Evolutionary conservation across 768 basidiomycete genomes (phyloP), one percentile per base, ranked within the genome.

Genomic region (Trametes cingulata): DNA sequence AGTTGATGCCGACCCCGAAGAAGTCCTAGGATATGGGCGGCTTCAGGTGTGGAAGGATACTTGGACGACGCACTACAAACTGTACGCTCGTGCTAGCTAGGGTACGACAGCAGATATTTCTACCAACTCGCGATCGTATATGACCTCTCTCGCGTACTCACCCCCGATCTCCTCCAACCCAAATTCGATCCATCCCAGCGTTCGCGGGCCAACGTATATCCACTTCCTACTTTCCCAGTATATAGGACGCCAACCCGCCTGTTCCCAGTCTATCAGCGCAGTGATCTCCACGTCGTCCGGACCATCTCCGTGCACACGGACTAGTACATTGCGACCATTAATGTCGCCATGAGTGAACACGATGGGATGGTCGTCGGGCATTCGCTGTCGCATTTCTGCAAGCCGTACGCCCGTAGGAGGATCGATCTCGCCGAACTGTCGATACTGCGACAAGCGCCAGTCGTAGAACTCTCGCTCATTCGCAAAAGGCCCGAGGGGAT

Each of bases 151-250:
- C 24, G 19, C 24, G 22, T 24, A 25, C 14, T 24, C 22, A 24
- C 4, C 22, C 13, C 22, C 45, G 19, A 53, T 27, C n/a, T 19
- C 25, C 36, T 39, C 10, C 13, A 27, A 6, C 6, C 24, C 52
- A 41, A 41, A 59, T 6, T 56, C 58, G 15, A 20, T 15, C 27
- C 50, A 45, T n/a, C 17, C 48, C 13, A 25, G 22, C 15, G 29
- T 35, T 22, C 33, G 29, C 13, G 19, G 35, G 10, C 27, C 43
- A 20, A 37, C 58, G 50, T 24, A 25, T 41, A 53, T 12, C 43
- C 43, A 52, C 45, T 63, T 63, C 45, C 45, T 41, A 40, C 51
- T 49, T 40, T 63, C 62, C 62, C 62, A 63, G 33, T 59, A 59
- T 20, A 37, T 45, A 14, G 62, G 62, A 19, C 46, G 50, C 62